Evolutionary conservation across 768 basidiomycete species (phyloP).

Genomic region (Coprinopsis cinerea): DNA sequence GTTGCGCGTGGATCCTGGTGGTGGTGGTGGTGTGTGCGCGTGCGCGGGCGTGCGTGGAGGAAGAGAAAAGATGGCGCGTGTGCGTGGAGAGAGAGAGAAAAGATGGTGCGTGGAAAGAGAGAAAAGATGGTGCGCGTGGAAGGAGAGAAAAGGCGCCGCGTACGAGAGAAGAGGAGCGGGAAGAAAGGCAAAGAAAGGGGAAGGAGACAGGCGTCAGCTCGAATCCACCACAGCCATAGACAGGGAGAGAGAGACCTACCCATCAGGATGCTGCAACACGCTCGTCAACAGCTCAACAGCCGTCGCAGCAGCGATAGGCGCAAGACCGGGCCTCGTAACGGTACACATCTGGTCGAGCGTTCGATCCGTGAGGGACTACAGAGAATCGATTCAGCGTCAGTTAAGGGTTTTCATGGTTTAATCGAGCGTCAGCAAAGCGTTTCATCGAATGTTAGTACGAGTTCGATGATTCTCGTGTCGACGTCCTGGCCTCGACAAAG

Average conservation of each 20-base stretch:
- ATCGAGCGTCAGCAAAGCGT: neutral
- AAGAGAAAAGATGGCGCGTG: neutral
- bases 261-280: slow-evolving; percentile 82
- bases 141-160: no score
- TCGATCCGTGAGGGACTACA: slow-evolving; percentile 64
- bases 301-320: slow-evolving; percentile 85
- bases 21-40: neutral
- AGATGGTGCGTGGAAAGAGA: neutral
- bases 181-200: neutral
- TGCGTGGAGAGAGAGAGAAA: neutral
- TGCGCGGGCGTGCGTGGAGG: neutral
- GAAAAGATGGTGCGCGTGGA: neutral
- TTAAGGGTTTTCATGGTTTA: neutral
- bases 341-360: slow-evolving; percentile 99
- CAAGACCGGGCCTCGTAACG: slow-evolving; percentile 91
- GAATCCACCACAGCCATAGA: neutral
- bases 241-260: slow-evolving; percentile 41
- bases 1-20: slow-evolving; percentile 41
- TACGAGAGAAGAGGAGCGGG: neutral
- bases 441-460: no score
- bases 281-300: slow-evolving; percentile 92
- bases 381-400: no score
- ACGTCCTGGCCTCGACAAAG: no score
- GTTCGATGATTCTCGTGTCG: no score
- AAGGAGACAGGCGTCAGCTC: neutral